A percentile compares a stretch with the other conserved stretches of the same genome.
Conservation (phyloP, 2,329 filamentous ascomycete genomes). For the Neopestalotiopsis rosae region DNA sequence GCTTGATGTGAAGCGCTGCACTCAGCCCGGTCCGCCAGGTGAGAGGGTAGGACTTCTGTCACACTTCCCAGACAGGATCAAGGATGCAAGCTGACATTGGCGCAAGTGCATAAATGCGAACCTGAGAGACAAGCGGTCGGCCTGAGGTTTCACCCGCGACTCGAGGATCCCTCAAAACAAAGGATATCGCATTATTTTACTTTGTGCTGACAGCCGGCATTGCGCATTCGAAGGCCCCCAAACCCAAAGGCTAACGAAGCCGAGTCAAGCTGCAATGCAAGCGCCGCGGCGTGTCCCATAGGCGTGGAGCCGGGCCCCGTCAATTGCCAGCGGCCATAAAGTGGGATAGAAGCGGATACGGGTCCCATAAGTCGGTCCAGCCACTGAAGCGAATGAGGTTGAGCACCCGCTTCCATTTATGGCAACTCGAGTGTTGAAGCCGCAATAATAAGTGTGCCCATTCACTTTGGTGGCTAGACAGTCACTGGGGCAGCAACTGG, state of each 20-base stretch:
- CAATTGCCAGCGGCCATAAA: slow-evolving; percentile 1
- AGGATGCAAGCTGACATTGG: neutral
- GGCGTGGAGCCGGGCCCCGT: slow-evolving; percentile 6
- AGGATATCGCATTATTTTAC: neutral
- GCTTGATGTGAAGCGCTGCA: no score
- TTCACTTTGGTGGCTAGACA: neutral
- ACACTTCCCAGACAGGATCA: neutral
- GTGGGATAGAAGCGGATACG: neutral
- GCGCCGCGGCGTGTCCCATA: neutral
- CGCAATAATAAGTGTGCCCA: neutral
- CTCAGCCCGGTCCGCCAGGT: neutral
- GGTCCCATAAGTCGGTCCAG: neutral
- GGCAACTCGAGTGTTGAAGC: neutral
- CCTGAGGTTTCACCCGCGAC: neutral
- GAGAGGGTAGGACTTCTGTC: neutral
- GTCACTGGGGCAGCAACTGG: neutral
- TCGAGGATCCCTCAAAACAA: neutral
- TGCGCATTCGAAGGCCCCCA: neutral
- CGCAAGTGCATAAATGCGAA: neutral
- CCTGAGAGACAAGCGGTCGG: neutral
- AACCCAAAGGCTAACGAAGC: neutral
- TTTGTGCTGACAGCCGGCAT: neutral
- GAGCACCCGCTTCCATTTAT: neutral
- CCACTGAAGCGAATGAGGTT: slow-evolving; percentile 7
- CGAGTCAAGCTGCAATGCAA: neutral